These are phyloP conservation scores for Lentinula guzmanii DNA, from an alignment of 768 basidiomycete species.

Conservation along the genomic window DNA sequence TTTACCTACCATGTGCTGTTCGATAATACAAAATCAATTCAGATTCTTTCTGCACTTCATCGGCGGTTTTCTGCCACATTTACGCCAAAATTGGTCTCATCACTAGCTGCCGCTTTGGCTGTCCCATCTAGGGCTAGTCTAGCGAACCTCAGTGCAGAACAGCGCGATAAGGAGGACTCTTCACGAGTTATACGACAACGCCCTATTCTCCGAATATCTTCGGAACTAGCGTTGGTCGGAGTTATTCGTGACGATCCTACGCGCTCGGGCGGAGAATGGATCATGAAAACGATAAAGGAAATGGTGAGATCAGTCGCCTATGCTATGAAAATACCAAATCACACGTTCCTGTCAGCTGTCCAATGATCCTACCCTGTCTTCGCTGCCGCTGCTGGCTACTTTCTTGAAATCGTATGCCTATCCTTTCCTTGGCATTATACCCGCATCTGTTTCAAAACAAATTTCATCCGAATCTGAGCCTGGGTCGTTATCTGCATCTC, in stretches of 20 bases:
- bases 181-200: conserved; percentile 76
- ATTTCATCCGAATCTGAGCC: conserved; percentile 48
- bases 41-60: conserved; percentile 89
- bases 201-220: conserved; percentile 78
- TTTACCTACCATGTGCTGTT: conserved; percentile 1
- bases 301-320: conserved; percentile 45
- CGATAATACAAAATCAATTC: neutral
- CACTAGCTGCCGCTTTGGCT: conserved; percentile 51
- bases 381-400: conserved; percentile 83
- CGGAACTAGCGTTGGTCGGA: conserved; percentile 86
- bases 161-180: conserved; percentile 89
- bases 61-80: conserved; percentile 80
- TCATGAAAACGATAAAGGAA: conserved; percentile 83
- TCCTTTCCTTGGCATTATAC: conserved; percentile 78
- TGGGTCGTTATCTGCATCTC: conserved; percentile 43
- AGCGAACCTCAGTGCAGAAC: conserved; percentile 59
- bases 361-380: conserved; percentile 80
- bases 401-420: conserved; percentile 92
- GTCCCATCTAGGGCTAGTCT: conserved; percentile 55
- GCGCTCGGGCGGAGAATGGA: conserved; percentile 78
- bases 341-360: conserved; percentile 52
- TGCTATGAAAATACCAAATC: conserved; percentile 9
- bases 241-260: conserved; percentile 68
- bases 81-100: conserved; percentile 61
- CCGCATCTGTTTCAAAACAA: conserved; percentile 51